These are phyloP conservation scores for Hypoxylon sp. DNA, from an alignment of 2,329 filamentous ascomycete genomes.

Conservation along the genomic window DNA sequence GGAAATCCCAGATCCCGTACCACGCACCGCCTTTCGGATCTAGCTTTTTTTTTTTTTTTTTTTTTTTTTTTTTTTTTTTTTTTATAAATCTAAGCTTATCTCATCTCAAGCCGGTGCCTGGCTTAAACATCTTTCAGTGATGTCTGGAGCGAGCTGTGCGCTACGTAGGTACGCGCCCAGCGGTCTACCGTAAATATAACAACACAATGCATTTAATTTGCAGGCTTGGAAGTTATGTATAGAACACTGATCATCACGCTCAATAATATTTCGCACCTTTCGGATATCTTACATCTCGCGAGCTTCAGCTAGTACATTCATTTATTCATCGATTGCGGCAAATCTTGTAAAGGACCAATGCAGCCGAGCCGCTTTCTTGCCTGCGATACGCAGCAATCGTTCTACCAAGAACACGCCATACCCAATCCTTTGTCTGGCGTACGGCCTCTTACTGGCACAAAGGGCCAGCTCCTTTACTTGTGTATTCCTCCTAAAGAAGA, in stretches of 20 bases:
- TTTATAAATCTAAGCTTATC: conserved; percentile 41
- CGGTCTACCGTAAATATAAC: no score
- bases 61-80: no score
- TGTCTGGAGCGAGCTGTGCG: no score
- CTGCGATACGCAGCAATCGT: not conserved
- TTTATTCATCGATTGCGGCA: conserved; percentile 1
- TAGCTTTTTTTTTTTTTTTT: conserved; percentile 1
- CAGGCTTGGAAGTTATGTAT: no score
- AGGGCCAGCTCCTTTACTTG: conserved; percentile 4
- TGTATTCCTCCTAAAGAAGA: not conserved
- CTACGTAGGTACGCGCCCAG: no score
- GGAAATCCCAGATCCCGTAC: conserved; percentile 19
- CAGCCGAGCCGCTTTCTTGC: not conserved
- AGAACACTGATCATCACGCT: not conserved
- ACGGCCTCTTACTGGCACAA: not conserved
- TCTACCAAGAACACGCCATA: conserved; percentile 14
- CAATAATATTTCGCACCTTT: not conserved
- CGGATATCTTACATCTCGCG: not conserved
- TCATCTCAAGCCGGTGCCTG: not conserved
- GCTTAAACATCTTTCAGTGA: not conserved
- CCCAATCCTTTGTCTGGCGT: not conserved
- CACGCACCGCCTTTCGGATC: conserved; percentile 6
- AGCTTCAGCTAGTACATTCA: conserved; percentile 6
- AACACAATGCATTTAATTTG: no score
- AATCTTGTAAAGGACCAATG: not conserved